Percentiles rank a stretch among this genome's conserved stretches.
Evolutionary conservation across 2,329 filamentous ascomycete genomes (phyloP).

Genomic region (Pestalotiopsis fici): DNA sequence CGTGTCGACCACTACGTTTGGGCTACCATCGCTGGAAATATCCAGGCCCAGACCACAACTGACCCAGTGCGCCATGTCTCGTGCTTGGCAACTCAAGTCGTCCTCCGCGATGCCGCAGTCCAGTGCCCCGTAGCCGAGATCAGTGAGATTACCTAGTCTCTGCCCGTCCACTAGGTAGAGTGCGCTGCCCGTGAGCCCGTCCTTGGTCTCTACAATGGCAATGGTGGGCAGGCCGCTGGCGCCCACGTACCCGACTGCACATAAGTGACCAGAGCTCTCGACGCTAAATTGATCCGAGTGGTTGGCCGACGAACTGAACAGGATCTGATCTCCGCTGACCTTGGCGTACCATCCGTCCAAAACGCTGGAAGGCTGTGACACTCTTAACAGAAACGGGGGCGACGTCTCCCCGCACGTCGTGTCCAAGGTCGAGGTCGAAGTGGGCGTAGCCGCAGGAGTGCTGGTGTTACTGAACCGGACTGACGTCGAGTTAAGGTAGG

Average conservation of each 20-base stretch:
- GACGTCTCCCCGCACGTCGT: slow-evolving; percentile 23
- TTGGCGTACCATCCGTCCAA: slow-evolving; percentile 31
- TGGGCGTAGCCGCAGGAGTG: slow-evolving; percentile 9
- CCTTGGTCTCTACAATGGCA: slow-evolving; percentile 24
- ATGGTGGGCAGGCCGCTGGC: slow-evolving; percentile 19
- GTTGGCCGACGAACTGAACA: slow-evolving; percentile 23
- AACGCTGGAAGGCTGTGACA: slow-evolving; percentile 26
- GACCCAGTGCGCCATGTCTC: slow-evolving; percentile 24
- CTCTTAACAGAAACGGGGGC: slow-evolving; percentile 24
- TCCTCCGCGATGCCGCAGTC: slow-evolving; percentile 17
- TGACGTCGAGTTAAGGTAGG: slow-evolving; percentile 13
- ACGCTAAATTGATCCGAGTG: slow-evolving; percentile 26
- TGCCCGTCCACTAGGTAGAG: slow-evolving; percentile 26
- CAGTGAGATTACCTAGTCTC: slow-evolving; percentile 18
- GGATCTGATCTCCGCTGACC: slow-evolving; percentile 24
- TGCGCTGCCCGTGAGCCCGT: slow-evolving; percentile 18
- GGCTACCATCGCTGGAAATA: slow-evolving; percentile 22
- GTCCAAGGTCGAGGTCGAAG: slow-evolving; percentile 15
- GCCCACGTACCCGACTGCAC: slow-evolving; percentile 21
- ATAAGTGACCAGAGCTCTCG: slow-evolving; percentile 25
- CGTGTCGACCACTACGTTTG: slow-evolving; percentile 24
- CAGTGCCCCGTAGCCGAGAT: slow-evolving; percentile 22
- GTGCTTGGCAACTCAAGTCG: slow-evolving; percentile 20
- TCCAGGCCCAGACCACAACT: slow-evolving; percentile 30
- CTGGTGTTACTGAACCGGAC: slow-evolving; percentile 10